Evolutionary conservation across 2,329 filamentous ascomycete genomes (phyloP), one percentile per base, ranked within the genome.

Genomic region (Mariannaea sp.): DNA sequence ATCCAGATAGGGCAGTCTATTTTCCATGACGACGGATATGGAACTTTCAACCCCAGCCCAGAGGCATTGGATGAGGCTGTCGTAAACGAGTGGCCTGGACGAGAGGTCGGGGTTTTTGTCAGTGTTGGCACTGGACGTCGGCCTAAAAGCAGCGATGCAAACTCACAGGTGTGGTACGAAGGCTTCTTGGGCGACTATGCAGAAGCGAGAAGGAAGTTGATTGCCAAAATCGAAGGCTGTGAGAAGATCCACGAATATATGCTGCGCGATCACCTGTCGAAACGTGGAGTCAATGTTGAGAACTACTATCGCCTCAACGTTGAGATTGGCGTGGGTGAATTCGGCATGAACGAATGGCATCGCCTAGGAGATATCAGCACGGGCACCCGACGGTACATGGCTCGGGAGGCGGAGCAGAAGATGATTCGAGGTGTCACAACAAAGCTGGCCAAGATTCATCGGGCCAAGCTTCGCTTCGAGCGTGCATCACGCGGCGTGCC

Each of bases 301-400:
- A 90, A 95, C 70, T 99, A 99, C 75, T 96, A 92, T 71, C 88
- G 94, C 7, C 78, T 97, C n/a, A 99, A 99, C 60, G 94, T 97
- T 33, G 92, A 97, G 68, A 87, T 96, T 13, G 94, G 93, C 1
- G 92, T 97, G 3, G 92, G 93, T 47, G 94, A 97, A 68, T 97
- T 97, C 70, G 93, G 90, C 45, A 97, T 99, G 92, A 99, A 97
- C 69, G 94, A 97, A 70, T 99, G 94, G 94, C 84, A 90, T 65
- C 85, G 92, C 3, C 77, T 97, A n/a, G 88, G 90, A 20, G 93
- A 97, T 46, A 97, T 99, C 74, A 96, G 90, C 75, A 97, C 91
- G 12, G 88, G 88, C 68, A 99, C 94, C 0, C 83, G 90, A 61
- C 84, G 88, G 58, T 99, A 97, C 69, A 82, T 99, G 47, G 77